Conservation (phyloP, 495 filamentous ascomycete species). For the Copromyces sp. region DNA sequence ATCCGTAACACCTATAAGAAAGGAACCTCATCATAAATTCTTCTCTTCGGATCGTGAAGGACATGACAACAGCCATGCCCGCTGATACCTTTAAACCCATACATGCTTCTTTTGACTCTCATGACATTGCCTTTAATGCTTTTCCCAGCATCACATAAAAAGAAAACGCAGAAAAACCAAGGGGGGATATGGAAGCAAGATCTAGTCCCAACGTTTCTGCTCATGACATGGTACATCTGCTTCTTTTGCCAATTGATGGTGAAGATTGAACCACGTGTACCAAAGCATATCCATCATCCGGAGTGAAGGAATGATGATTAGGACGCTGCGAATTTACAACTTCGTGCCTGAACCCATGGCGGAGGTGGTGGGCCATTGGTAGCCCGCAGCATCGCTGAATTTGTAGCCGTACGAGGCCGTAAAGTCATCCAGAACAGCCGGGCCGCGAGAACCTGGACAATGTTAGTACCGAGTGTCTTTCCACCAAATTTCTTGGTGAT, state of each 20-base stretch:
- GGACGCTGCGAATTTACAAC: constrained; percentile 42
- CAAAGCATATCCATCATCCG: not conserved
- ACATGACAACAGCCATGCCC: not conserved
- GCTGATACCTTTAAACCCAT: not conserved
- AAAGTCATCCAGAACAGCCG: constrained; percentile 95
- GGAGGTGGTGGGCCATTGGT: constrained; percentile 79
- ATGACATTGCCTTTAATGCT: not conserved
- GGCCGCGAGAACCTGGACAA: constrained; percentile 78
- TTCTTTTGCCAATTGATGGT: constrained; percentile 4
- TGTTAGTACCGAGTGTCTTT: constrained; percentile 6
- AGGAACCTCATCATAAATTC: not conserved
- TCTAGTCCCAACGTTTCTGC: not conserved
- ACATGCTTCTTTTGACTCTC: not conserved
- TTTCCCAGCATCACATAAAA: not conserved
- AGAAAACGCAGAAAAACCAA: not conserved
- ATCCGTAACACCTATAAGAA: not conserved
- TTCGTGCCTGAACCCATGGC: constrained; percentile 50
- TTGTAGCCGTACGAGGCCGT: constrained; percentile 97
- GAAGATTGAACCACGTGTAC: constrained; percentile 14
- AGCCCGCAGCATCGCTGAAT: constrained; percentile 93
- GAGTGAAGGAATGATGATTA: constrained; percentile 4
- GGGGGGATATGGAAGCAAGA: not conserved
- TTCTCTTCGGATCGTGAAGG: not conserved
- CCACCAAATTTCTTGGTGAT: not conserved
- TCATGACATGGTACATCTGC: not conserved